Percentiles rank a stretch among this genome's conserved stretches.
Conservation (phyloP, 345 rosid genomes). For the Jatropha curcas region DNA sequence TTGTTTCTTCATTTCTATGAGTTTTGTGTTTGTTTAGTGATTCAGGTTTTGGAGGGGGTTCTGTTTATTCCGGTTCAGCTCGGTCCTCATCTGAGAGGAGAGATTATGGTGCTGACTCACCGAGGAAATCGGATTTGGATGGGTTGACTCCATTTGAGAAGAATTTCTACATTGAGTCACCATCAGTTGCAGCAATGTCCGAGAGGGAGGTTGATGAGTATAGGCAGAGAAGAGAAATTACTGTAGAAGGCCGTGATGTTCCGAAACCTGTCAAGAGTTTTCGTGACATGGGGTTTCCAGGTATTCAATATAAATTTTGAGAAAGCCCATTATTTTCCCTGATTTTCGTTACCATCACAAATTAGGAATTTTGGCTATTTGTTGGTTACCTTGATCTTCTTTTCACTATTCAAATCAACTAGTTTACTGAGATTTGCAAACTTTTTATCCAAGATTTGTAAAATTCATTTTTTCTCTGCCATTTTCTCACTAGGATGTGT, state of each 20-base stretch:
- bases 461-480: background rate
- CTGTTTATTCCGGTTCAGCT: slow-evolving; percentile 53
- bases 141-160: slow-evolving; percentile 92
- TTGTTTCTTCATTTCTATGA: slow-evolving; percentile 21
- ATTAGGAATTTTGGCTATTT: background rate
- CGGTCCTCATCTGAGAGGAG: slow-evolving; percentile 55
- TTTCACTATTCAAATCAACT: background rate
- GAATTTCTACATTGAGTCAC: slow-evolving; percentile 87
- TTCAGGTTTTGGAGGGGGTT: slow-evolving; percentile 90
- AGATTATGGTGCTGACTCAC: slow-evolving; percentile 54
- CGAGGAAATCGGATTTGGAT: slow-evolving; percentile 81
- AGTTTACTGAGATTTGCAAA: background rate
- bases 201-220: slow-evolving; percentile 80
- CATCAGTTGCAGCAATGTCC: slow-evolving; percentile 77
- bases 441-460: no score
- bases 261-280: slow-evolving; percentile 92
- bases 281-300: slow-evolving; percentile 86
- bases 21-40: slow-evolving; percentile 55
- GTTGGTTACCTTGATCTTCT: background rate
- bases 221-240: slow-evolving; percentile 69
- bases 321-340: background rate
- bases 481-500: slow-evolving; percentile 10
- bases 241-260: slow-evolving; percentile 92
- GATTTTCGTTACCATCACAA: background rate
- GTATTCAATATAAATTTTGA: slow-evolving; percentile 34